Conservation (phyloP, 129 eudicot species). For the Flaveria bidentis region DNA sequence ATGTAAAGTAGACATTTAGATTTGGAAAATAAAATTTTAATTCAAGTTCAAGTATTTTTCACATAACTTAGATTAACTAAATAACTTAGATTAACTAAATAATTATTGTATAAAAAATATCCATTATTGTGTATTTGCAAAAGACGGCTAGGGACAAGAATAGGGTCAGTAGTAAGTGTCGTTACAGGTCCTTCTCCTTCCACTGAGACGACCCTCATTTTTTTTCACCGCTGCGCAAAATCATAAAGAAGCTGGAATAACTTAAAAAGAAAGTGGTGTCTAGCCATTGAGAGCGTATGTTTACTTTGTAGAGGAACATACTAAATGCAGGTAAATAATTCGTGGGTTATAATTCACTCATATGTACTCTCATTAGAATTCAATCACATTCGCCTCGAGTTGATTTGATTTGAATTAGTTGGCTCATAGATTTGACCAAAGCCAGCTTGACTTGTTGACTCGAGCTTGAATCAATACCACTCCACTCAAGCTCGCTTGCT, state of each 20-base stretch:
- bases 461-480: background rate
- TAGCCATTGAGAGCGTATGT: no score
- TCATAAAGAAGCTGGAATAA: no score
- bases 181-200: no score
- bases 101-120: background rate
- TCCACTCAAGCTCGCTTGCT: no score
- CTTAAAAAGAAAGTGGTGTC: no score
- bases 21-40: background rate
- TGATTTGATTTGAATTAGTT: background rate
- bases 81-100: background rate
- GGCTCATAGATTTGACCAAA: background rate
- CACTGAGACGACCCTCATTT: no score
- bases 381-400: background rate
- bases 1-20: constrained; percentile 3
- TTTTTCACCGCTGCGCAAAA: no score
- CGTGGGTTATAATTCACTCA: background rate
- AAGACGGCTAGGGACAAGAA: background rate
- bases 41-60: background rate
- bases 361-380: background rate
- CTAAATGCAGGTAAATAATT: background rate
- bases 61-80: background rate
- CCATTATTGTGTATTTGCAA: background rate
- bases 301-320: background rate
- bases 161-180: no score
- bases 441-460: background rate